Percentiles rank a stretch among this genome's conserved stretches.
phyloP scores from a whole-genome alignment of 768 basidiomycete species.

The Russula ochroleuca region DNA sequence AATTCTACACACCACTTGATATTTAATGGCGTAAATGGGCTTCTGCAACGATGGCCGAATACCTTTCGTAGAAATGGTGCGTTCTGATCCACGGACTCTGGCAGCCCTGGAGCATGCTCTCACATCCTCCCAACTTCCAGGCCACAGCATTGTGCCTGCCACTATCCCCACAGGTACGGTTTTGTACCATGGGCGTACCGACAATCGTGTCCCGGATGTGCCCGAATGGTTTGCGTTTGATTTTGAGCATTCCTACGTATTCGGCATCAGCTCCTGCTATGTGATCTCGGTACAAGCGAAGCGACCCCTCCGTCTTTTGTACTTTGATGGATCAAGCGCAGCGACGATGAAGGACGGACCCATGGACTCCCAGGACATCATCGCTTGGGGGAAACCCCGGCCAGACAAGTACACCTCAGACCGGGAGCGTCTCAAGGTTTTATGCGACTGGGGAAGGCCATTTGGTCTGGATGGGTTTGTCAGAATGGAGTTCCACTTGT shows the following conservation, averaged over 20 bases:
- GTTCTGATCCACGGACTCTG: background rate
- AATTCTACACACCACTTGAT: conserved; percentile 36
- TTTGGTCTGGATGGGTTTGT: conserved; percentile 37
- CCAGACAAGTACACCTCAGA: conserved; percentile 31
- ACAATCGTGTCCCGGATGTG: conserved; percentile 2
- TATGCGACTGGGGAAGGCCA: conserved; percentile 37
- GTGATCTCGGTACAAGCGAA: conserved; percentile 17
- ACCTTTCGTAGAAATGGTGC: conserved; percentile 30
- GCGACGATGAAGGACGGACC: conserved; percentile 32
- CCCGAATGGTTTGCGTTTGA: conserved; percentile 27
- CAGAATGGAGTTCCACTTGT: conserved; percentile 27
- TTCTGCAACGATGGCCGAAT: conserved; percentile 41
- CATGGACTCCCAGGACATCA: conserved; percentile 39
- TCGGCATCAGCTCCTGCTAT: conserved; percentile 8
- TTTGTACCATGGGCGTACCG: conserved; percentile 24
- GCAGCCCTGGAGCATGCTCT: background rate
- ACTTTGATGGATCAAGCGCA: conserved; percentile 28
- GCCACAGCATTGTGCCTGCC: conserved; percentile 22
- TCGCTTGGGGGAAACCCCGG: conserved; percentile 33
- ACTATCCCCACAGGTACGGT: conserved; percentile 25
- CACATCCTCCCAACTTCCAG: background rate
- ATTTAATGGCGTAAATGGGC: conserved; percentile 36
- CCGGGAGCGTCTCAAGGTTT: conserved; percentile 28
- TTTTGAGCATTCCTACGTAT: conserved; percentile 21
- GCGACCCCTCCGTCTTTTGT: conserved; percentile 21